Conservation (phyloP, 176 grass and related monocot species). For the Guadua angustifolia region DNA sequence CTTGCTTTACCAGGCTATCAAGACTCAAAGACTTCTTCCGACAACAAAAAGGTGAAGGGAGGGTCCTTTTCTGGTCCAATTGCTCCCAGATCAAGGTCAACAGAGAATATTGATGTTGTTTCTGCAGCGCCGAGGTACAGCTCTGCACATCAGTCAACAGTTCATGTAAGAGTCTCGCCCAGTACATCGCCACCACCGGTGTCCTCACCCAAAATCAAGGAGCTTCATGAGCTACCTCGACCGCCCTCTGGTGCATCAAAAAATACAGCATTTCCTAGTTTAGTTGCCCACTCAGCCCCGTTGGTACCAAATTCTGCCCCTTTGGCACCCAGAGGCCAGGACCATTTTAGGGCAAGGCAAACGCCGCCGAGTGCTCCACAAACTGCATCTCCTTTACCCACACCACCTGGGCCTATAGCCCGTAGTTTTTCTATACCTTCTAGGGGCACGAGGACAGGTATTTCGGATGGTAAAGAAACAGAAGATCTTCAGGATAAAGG, state of each 20-base stretch:
- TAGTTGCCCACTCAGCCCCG: conserved; percentile 82
- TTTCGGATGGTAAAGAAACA: conserved; percentile 57
- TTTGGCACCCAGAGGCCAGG: conserved; percentile 56
- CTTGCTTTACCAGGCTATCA: conserved; percentile 53
- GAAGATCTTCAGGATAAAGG: conserved; percentile 57
- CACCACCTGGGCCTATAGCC: conserved; percentile 68
- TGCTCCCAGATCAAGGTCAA: conserved; percentile 51
- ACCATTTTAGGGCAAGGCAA: conserved; percentile 55
- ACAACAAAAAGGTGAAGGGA: conserved; percentile 71
- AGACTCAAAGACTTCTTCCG: conserved; percentile 47
- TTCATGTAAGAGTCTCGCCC: conserved; percentile 51
- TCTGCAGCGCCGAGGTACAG: conserved; percentile 46
- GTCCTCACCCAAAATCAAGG: conserved; percentile 79
- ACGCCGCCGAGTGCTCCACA: conserved; percentile 48
- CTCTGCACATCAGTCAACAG: conserved; percentile 48
- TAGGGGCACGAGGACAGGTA: conserved; percentile 56
- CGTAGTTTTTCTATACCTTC: conserved; percentile 98
- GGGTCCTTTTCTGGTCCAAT: conserved; percentile 79
- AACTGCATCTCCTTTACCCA: conserved; percentile 86
- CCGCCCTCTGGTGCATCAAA: conserved; percentile 63
- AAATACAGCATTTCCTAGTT: conserved; percentile 52
- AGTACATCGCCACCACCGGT: conserved; percentile 57
- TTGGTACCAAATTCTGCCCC: conserved; percentile 80
- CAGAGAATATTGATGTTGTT: conserved; percentile 57
- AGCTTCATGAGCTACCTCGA: conserved; percentile 92